These are phyloP conservation scores for Septoria linicola DNA, from an alignment of 2,329 filamentous ascomycete genomes.

Conservation along the genomic window DNA sequence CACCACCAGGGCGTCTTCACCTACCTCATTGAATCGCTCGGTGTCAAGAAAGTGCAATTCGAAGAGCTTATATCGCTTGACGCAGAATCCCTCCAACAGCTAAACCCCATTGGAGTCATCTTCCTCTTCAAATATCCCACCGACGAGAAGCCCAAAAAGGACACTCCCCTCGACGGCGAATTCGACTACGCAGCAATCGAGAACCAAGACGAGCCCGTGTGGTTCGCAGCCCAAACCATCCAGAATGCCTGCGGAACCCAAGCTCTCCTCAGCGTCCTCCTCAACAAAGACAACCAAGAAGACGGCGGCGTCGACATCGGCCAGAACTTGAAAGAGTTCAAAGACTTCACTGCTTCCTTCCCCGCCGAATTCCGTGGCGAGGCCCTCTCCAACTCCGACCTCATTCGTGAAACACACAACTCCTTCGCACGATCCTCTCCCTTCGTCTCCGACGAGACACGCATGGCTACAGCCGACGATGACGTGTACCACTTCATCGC, in stretches of 20 bases:
- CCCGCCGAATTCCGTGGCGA: constrained; percentile 68
- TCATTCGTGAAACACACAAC: constrained; percentile 71
- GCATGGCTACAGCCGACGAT: constrained; percentile 68
- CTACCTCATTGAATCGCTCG: constrained; percentile 87
- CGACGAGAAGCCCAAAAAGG: constrained; percentile 59
- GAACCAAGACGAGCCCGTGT: constrained; percentile 55
- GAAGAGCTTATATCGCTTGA: constrained; percentile 93
- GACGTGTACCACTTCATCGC: constrained; percentile 98
- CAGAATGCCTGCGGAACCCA: constrained; percentile 98
- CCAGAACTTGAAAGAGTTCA: constrained; percentile 69
- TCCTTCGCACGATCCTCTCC: constrained; percentile 84
- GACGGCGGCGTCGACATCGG: constrained; percentile 67
- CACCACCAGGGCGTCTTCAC: constrained; percentile 82
- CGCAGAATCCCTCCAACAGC: constrained; percentile 65
- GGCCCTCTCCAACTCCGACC: constrained; percentile 65
- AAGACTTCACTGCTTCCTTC: constrained; percentile 82
- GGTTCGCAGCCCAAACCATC: constrained; percentile 96
- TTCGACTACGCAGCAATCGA: constrained; percentile 71
- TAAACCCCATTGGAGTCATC: constrained; percentile 70
- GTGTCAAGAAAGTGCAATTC: constrained; percentile 91
- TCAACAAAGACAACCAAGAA: constrained; percentile 66
- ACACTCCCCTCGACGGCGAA: constrained; percentile 72
- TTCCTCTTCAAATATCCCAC: constrained; percentile 98
- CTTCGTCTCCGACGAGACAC: constrained; percentile 86
- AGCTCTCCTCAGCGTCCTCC: constrained; percentile 82